Evolutionary conservation across 2,329 filamentous ascomycete species (phyloP), one percentile per base, ranked within the genome.

Genomic region (Rhytidhysteron rufulum): DNA sequence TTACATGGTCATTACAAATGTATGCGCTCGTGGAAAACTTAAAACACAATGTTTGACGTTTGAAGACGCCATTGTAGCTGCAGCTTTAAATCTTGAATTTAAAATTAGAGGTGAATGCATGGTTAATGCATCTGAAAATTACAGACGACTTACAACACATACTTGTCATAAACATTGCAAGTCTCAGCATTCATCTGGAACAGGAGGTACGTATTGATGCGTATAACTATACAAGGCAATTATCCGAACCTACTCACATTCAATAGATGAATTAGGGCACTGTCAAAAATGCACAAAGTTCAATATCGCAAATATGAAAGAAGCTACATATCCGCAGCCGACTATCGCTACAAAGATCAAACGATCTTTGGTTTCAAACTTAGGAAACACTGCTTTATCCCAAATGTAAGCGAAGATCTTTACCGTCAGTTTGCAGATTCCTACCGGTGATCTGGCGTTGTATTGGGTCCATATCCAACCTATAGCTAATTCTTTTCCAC

Each of bases 161-260:
- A 53, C 41, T 7, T 63, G 58, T 35, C 60, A 62, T 39, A 59
- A 58, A 36, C 56, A 62, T 36, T 62, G 53, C 47, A 52, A 47
- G n/a, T 46, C 41, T 18, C 39, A 36, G 2, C 42, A 53, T 10
- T 47, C 48, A 8, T 54, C 53, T 0, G 50, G 46, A 21, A 57
- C 51, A 0, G 53, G 53, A 8, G 44, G 49, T 53, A 44, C 20
- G 41, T 34, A 32, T 5, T 22, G 33, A 11, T 18, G 11, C n/a
- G 4, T 20, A 8, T 4, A 20, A n/a, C 19, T 4, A 17, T 16
- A 9, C 4, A 31, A 6, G 10, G 17, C 19, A 6, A 32, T 39
- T 11, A 37, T 39, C 20, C 6, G 30, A 17, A 4, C 4, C 5
- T 22, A 24, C 5, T 18, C 21, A 31, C 18, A 4, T 39, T 20